Evolutionary conservation across 1,284 basidiomycete genomes (phyloP).

Genomic region (Mycosarcoma maydis): DNA sequence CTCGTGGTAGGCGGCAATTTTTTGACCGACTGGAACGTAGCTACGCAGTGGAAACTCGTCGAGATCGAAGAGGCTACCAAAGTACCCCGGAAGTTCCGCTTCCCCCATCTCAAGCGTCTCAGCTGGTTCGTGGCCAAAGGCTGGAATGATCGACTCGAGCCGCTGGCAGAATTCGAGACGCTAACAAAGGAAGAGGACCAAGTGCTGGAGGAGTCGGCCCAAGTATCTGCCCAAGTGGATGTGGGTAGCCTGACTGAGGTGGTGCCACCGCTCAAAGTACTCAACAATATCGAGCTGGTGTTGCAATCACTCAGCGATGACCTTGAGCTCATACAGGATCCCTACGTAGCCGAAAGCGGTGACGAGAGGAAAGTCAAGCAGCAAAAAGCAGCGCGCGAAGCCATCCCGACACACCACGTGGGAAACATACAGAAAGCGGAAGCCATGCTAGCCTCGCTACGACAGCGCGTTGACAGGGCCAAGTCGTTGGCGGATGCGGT

Average conservation of each 20-base stretch:
- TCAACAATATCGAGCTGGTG: conserved; percentile 28
- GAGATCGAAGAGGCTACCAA: conserved; percentile 91
- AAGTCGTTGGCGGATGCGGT: conserved; percentile 7
- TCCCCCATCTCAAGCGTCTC: conserved; percentile 72
- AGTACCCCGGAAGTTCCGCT: conserved; percentile 93
- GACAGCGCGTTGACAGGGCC: conserved; percentile 23
- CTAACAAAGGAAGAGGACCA: neutral
- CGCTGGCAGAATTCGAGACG: neutral
- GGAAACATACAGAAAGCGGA: conserved; percentile 27
- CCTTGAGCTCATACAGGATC: conserved; percentile 39
- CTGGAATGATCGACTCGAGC: conserved; percentile 44
- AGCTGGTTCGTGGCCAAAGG: conserved; percentile 66
- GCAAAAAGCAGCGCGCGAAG: conserved; percentile 38
- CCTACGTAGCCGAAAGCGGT: conserved; percentile 18
- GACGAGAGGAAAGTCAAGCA: conserved; percentile 38
- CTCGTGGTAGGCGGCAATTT: conserved; percentile 96
- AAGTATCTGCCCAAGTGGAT: neutral
- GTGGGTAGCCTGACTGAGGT: conserved; percentile 4
- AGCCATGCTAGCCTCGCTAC: conserved; percentile 18
- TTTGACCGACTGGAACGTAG: conserved; percentile 46
- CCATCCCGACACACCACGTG: conserved; percentile 34
- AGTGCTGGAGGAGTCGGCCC: neutral
- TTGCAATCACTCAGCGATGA: conserved; percentile 31
- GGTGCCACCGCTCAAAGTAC: conserved; percentile 21
- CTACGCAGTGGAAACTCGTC: conserved; percentile 77